A percentile compares a stretch with the other conserved stretches of the same genome.
phyloP scores from a whole-genome alignment of 106 monocot genomes.

The Gastrodia elata region DNA sequence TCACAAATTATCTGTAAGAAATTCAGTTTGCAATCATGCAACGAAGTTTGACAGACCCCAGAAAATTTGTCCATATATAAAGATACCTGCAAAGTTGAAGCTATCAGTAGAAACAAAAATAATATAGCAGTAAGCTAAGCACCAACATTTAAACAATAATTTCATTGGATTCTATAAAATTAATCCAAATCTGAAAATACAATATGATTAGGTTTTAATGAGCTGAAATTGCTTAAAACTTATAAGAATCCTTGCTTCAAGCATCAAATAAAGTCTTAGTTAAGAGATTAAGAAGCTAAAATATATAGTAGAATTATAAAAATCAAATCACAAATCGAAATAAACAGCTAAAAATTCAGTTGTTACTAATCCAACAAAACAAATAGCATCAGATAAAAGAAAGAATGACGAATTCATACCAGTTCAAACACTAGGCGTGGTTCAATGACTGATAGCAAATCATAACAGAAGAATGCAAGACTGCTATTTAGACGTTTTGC shows the following conservation, averaged over 20 bases:
- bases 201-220: neutral
- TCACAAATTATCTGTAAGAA: slow-evolving; percentile 98
- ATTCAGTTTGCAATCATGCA: slow-evolving; percentile 95
- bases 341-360: neutral
- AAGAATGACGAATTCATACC: slow-evolving; percentile 33
- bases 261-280: neutral
- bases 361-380: neutral
- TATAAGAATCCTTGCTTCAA: neutral
- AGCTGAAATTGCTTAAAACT: neutral
- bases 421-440: slow-evolving; percentile 98
- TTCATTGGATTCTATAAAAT: neutral
- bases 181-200: neutral
- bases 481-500: slow-evolving; percentile 92
- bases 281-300: neutral
- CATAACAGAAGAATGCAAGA: slow-evolving; percentile 94
- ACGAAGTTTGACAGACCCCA: slow-evolving; percentile 82
- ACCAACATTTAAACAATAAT: neutral
- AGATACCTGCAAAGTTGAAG: slow-evolving; percentile 54
- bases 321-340: neutral
- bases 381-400: neutral
- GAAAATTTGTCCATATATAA: slow-evolving; percentile 99
- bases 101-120: neutral
- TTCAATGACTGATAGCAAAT: slow-evolving; percentile 83
- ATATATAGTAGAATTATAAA: neutral
- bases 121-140: neutral